Conservation (phyloP, 1,284 basidiomycete species). For the Cryptococcus floricola region DNA sequence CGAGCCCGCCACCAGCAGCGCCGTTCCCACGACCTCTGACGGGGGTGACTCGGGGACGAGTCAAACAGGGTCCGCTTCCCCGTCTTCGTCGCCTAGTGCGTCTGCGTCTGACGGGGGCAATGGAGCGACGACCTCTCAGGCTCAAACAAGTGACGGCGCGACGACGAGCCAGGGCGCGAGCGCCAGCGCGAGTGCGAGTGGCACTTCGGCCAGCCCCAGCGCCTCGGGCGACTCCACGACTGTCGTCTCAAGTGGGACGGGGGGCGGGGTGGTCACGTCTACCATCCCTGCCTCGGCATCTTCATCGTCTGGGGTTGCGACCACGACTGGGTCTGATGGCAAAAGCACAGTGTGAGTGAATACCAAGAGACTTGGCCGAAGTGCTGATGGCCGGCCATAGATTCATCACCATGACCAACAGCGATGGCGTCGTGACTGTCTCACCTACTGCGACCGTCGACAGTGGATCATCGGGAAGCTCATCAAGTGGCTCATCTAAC, state of each 20-base stretch:
- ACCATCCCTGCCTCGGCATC: slow-evolving; percentile 1
- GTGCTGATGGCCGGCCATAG: slow-evolving; percentile 8
- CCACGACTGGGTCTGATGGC: slow-evolving; percentile 14
- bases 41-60: not conserved
- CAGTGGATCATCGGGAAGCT: slow-evolving; percentile 1
- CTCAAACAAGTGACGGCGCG: not conserved
- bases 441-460: slow-evolving; percentile 7
- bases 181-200: not conserved
- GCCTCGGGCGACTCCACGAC: not conserved
- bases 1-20: not conserved
- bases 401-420: slow-evolving; percentile 24
- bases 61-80: not conserved
- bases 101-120: slow-evolving; percentile 5
- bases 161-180: not conserved
- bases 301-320: slow-evolving; percentile 5
- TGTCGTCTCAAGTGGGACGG: slow-evolving; percentile 3
- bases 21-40: not conserved
- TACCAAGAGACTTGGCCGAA: not conserved
- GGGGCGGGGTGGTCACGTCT: not conserved
- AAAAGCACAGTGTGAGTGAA: slow-evolving; percentile 15
- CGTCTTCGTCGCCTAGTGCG: not conserved
- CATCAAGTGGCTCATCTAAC: not conserved
- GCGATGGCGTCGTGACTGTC: slow-evolving; percentile 16
- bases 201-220: not conserved
- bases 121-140: not conserved